Conservation (phyloP, 2,329 filamentous ascomycete species). For the Fusarium secorum region DNA sequence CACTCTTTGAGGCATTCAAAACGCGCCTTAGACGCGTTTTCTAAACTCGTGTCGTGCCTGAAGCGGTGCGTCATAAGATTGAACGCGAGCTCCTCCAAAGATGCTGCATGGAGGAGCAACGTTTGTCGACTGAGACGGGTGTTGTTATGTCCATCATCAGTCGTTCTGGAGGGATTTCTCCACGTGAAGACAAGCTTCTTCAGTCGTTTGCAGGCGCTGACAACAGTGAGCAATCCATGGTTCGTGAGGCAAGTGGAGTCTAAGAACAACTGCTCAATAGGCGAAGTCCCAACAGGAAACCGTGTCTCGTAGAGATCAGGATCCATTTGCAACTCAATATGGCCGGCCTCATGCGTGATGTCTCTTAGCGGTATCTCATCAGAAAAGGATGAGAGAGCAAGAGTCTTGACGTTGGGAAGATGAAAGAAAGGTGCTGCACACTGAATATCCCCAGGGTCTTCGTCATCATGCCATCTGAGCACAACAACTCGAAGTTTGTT, state of each 20-base stretch:
- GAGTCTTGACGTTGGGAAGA: background rate
- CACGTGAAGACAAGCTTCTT: background rate
- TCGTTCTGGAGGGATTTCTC: background rate
- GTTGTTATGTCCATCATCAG: background rate
- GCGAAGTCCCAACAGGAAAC: background rate
- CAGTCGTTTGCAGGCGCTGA: background rate
- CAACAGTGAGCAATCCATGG: background rate
- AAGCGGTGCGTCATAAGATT: background rate
- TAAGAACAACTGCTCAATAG: background rate
- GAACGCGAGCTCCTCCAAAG: background rate
- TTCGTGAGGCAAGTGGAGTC: fast-evolving
- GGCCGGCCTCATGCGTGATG: no score
- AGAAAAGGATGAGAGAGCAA: fast-evolving
- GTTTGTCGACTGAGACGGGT: background rate
- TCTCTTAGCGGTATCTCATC: fast-evolving
- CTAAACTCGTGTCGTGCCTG: background rate
- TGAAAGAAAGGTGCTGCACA: background rate
- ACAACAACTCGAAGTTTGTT: background rate
- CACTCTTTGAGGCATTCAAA: background rate
- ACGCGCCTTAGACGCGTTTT: background rate
- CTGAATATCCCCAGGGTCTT: fast-evolving
- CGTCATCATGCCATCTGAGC: background rate
- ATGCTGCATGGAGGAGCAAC: background rate
- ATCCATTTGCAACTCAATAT: background rate
- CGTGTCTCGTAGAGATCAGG: background rate